A percentile compares a stretch with the other conserved stretches of the same genome.
These are phyloP conservation scores for Ailanthus altissimus DNA, from an alignment of 345 rosid genomes.

Conservation along the genomic window DNA sequence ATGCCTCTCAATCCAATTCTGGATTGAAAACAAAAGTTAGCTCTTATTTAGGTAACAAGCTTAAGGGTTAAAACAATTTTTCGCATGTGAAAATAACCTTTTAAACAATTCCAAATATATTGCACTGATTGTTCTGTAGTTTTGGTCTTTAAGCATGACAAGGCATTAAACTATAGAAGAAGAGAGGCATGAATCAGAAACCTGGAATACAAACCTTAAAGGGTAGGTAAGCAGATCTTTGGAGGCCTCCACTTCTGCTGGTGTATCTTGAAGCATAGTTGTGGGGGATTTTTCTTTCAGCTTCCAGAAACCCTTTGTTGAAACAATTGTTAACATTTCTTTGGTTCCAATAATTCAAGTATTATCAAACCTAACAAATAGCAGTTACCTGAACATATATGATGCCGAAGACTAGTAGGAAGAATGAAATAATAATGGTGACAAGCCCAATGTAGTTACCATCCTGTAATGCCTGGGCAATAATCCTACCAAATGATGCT, in stretches of 20 bases:
- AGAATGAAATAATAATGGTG: conserved; percentile 65
- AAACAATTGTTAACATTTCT: conserved; percentile 27
- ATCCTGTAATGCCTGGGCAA: conserved; percentile 76
- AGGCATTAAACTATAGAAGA: conserved; percentile 7
- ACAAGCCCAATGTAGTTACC: conserved; percentile 87
- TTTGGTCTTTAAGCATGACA: conserved; percentile 14
- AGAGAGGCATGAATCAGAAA: conserved; percentile 4
- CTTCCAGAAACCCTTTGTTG: conserved; percentile 76
- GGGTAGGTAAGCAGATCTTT: conserved; percentile 92
- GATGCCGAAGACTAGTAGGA: conserved; percentile 81
- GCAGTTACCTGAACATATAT: conserved; percentile 93
- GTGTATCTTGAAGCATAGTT: conserved; percentile 94
- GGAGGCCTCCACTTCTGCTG: conserved; percentile 78
- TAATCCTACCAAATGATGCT: conserved; percentile 92
- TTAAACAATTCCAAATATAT: not conserved
- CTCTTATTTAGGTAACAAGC: not conserved
- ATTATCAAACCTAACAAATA: conserved; percentile 10
- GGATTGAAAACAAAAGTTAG: too few relatives aligned
- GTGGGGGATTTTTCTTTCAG: conserved; percentile 97
- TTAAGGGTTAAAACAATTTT: not conserved
- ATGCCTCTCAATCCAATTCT: too few relatives aligned
- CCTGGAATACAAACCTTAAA: conserved; percentile 62
- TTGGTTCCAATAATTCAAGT: conserved; percentile 17
- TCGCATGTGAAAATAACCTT: not conserved
- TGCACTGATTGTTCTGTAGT: not conserved